Evolutionary conservation across 192 early-diverging fungal species (phyloP), one percentile per base, ranked within the genome.

Genomic region (Thamnidium elegans): DNA sequence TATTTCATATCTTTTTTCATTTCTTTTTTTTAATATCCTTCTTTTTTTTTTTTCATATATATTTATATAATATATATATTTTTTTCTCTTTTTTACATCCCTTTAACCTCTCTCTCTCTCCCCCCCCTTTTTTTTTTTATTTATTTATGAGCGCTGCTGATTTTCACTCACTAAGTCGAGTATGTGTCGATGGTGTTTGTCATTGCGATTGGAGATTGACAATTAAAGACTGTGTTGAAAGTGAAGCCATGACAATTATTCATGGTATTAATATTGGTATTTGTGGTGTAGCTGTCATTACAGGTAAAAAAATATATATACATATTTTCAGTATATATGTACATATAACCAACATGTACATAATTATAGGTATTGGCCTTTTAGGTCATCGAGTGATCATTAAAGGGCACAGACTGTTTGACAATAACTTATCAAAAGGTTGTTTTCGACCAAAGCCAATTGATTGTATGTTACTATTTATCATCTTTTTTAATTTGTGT

Each of bases 201-300:
- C 64, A 72, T 17, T 66, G 65, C 55, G 70, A 72, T 62, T 72
- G 70, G 70, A 50, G 70, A 20, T 39, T 72, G 7, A 67, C 70
- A 45, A 39, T 72, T 17, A 17, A 55, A 0, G 32, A 39, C 17
- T 66, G 70, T 50, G 58, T 23, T 8, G 70, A 61, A 36, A 21
- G 50, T 3, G 7, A 55, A 42, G 64, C 58, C 2, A 44, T 62
- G 20, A 48, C 43, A 4, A 63, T 72, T 20, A 55, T 72, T 21
- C 61, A 67, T 51, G 65, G 60, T 4, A 30, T 72, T 11, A 62
- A 66, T 39, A 19, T 72, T 47, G 63, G 31, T 44, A 46, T 66
- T 17, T 72, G 64, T 1, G 58, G 58, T 34, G 10, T 67, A 23
- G 60, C 60, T 15, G 47, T 62, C 47, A 30, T 65, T 21, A 55